Conservation (phyloP, 441 rosid species). For the Eruca vesicaria region DNA sequence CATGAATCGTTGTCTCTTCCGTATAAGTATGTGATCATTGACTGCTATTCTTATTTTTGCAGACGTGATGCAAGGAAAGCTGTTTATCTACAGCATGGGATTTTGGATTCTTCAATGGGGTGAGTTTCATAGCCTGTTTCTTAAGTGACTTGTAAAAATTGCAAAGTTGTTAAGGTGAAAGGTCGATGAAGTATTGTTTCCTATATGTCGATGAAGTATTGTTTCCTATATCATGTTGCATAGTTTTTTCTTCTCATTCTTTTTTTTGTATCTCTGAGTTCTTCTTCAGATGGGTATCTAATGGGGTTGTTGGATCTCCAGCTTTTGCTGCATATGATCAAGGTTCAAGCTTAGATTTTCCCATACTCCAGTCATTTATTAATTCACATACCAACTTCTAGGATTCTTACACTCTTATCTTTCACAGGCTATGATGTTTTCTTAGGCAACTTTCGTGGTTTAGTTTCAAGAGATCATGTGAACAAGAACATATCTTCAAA, state of each 20-base stretch:
- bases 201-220: not conserved
- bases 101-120: constrained; percentile 98
- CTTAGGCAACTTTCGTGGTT: constrained; percentile 90
- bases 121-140: constrained; percentile 38
- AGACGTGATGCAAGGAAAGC: constrained; percentile 93
- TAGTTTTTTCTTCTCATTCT: constrained; percentile 1
- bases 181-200: not conserved
- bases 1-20: constrained; percentile 7
- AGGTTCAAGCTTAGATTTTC: constrained; percentile 45
- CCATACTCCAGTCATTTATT: not conserved
- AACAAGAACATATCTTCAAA: constrained; percentile 77
- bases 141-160: not conserved
- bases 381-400: constrained; percentile 11
- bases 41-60: constrained; percentile 31
- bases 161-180: not conserved
- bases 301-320: constrained; percentile 98
- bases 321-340: constrained; percentile 99
- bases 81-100: constrained; percentile 90
- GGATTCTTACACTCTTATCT: constrained; percentile 12
- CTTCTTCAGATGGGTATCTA: constrained; percentile 82
- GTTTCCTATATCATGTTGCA: not conserved
- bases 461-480: constrained; percentile 88
- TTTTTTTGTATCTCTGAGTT: not conserved
- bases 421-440: constrained; percentile 87
- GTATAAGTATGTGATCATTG: constrained; percentile 13